Evolutionary conservation across 805 yeast species (phyloP), one percentile per base, ranked within the genome.

Genomic region (Komagataella kurtzmanii): DNA sequence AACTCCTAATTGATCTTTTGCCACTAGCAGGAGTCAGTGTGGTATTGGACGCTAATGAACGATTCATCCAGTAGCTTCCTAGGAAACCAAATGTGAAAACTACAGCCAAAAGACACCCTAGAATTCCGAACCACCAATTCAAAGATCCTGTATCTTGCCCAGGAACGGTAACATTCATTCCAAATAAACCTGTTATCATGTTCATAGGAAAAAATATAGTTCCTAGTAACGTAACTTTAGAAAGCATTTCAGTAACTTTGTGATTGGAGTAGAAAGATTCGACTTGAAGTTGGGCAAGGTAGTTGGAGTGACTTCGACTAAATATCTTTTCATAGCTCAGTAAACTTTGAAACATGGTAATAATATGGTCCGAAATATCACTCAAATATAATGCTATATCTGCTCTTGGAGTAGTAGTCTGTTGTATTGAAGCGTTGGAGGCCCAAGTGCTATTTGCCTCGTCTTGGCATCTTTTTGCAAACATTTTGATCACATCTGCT

Each of bases 281-380:
- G 46, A 91, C 97, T 68, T 90, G 97, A 58, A 91, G 71, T 62
- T 89, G 97, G 0, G 97, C 97, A 64, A 91, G 72, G 65, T 91
- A 91, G 61, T 90, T 91, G 17, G 96, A 77, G 65, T 91, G 97
- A 1, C 95, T 84, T 58, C 97, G 77, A 47, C 95, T 82, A 63
- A 91, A 85, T 60, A 91, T 91, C 75, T 90, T 90, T 64, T 91
- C 99, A 63, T 88, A 90, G 3, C 95, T 86, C 46, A 83, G 67
- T 63, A 91, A 74, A 61, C 88, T 90, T 69, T 89, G 97, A 67
- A 81, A 85, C 97, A 91, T 91, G 17, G 98, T 91, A 53, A 90
- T 82, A 61, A 91, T 85, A 77, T 90, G 98, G 74, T 90, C 97
- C 69, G 89, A 97, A 63, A 90, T 90, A 79, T 90, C 98, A 53